These are phyloP conservation scores for Serendipita sp. DNA, from an alignment of 768 basidiomycete genomes.

Conservation along the genomic window DNA sequence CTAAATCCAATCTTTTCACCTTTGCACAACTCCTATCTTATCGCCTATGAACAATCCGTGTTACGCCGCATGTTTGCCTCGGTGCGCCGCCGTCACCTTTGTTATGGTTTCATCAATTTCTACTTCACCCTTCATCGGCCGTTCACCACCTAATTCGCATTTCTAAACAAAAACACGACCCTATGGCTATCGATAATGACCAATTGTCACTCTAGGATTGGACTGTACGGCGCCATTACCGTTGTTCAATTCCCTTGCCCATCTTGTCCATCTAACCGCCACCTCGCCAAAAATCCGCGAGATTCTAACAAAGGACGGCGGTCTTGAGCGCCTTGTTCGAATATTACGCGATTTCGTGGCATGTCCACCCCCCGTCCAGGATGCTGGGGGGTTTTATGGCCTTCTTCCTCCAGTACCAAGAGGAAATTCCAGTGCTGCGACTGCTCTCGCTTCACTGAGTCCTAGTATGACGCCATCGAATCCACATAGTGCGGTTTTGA, in stretches of 20 bases:
- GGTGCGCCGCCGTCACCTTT: background rate
- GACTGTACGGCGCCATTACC: slow-evolving; percentile 44
- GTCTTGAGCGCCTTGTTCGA: slow-evolving; percentile 84
- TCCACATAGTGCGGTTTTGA: slow-evolving; percentile 49
- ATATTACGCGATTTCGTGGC: slow-evolving; percentile 82
- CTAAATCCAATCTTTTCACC: background rate
- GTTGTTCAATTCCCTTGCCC: slow-evolving; percentile 85
- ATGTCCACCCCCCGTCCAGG: slow-evolving; percentile 66
- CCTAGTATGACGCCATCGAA: slow-evolving; percentile 23
- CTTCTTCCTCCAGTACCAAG: slow-evolving; percentile 38
- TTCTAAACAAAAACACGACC: background rate
- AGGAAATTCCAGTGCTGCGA: slow-evolving; percentile 14
- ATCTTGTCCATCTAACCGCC: slow-evolving; percentile 90
- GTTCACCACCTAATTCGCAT: no score
- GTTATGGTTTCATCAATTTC: no score
- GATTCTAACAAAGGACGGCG: slow-evolving; percentile 96
- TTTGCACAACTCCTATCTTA: background rate
- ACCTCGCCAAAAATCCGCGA: slow-evolving; percentile 96
- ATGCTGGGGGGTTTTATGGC: slow-evolving; percentile 59
- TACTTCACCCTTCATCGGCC: no score
- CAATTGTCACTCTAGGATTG: slow-evolving; percentile 21
- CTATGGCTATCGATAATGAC: background rate
- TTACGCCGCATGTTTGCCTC: background rate
- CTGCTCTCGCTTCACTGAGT: slow-evolving; percentile 13
- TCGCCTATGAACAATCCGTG: background rate